A percentile compares a stretch with the other conserved stretches of the same genome.
These are phyloP conservation scores for Camellia sinensis DNA, from an alignment of 148 eudicot species.

Conservation along the genomic window DNA sequence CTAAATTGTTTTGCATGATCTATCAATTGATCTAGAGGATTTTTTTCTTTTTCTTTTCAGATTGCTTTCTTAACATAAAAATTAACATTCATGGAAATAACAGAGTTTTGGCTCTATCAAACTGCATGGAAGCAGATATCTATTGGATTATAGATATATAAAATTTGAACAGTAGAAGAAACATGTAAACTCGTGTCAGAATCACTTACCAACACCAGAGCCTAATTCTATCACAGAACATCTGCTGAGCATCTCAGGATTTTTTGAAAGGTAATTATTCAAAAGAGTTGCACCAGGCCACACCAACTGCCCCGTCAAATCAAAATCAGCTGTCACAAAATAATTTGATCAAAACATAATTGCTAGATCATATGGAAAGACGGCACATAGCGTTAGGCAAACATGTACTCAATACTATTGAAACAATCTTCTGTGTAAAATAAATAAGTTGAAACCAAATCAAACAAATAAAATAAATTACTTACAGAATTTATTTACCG, in stretches of 20 bases:
- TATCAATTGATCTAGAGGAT: too few relatives aligned
- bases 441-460: too few relatives aligned
- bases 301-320: conserved; percentile 93
- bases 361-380: neutral
- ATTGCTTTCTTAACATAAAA: too few relatives aligned
- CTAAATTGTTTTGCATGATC: neutral
- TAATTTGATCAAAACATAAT: neutral
- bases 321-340: conserved; percentile 81
- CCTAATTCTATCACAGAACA: conserved; percentile 81
- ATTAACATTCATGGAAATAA: too few relatives aligned
- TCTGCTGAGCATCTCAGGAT: conserved; percentile 70
- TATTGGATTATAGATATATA: neutral
- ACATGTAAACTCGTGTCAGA: neutral
- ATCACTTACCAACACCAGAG: conserved; percentile 82
- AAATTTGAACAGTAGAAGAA: neutral
- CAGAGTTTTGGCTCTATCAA: neutral
- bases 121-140: neutral
- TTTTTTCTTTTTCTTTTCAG: too few relatives aligned
- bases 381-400: neutral
- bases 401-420: neutral
- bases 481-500: too few relatives aligned
- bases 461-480: too few relatives aligned
- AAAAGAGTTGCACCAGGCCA: conserved; percentile 96
- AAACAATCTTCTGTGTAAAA: too few relatives aligned
- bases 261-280: conserved; percentile 70